A percentile compares a stretch with the other conserved stretches of the same genome.
phyloP scores from a whole-genome alignment of 768 basidiomycete species.

The Panus rudis region DNA sequence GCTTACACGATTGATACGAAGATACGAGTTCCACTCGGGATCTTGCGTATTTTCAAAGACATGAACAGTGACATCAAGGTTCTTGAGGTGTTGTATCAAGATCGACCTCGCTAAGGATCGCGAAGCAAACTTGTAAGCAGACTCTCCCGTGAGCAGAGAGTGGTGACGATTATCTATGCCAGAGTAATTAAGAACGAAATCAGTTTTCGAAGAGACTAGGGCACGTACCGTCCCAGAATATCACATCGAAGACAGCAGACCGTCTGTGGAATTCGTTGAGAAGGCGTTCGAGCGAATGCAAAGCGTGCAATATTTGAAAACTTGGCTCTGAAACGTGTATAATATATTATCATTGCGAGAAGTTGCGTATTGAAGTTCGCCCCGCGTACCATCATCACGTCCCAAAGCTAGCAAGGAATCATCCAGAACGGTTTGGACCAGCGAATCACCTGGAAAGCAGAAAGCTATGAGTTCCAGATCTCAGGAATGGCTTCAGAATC shows the following conservation, averaged over 20 bases:
- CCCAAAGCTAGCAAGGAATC: slow-evolving; percentile 57
- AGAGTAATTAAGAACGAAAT: neutral
- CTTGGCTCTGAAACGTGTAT: slow-evolving; percentile 34
- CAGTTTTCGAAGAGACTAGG: neutral
- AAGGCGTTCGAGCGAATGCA: slow-evolving; percentile 44
- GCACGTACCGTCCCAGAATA: slow-evolving; percentile 51
- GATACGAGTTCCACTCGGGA: slow-evolving; percentile 42
- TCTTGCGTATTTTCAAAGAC: slow-evolving; percentile 41
- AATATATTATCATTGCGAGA: too few species aligned
- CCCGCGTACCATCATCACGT: slow-evolving; percentile 34
- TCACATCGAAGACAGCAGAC: slow-evolving; percentile 51
- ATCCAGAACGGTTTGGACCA: slow-evolving; percentile 51
- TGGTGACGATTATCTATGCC: slow-evolving; percentile 38
- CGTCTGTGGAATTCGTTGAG: slow-evolving; percentile 43
- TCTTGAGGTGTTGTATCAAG: slow-evolving; percentile 42
- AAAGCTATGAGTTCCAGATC: neutral
- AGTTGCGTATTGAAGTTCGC: neutral
- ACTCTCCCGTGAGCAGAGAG: slow-evolving; percentile 31
- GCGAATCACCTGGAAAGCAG: slow-evolving; percentile 45
- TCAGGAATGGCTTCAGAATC: slow-evolving; percentile 1
- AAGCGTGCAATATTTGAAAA: slow-evolving; percentile 61
- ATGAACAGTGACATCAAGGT: slow-evolving; percentile 35
- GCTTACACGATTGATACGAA: slow-evolving; percentile 32
- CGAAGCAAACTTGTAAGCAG: slow-evolving; percentile 34
- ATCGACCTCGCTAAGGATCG: slow-evolving; percentile 45